Base-by-base conservation (phyloP, 73 alveolate species). In the Paramecium primaurelia region DNA sequence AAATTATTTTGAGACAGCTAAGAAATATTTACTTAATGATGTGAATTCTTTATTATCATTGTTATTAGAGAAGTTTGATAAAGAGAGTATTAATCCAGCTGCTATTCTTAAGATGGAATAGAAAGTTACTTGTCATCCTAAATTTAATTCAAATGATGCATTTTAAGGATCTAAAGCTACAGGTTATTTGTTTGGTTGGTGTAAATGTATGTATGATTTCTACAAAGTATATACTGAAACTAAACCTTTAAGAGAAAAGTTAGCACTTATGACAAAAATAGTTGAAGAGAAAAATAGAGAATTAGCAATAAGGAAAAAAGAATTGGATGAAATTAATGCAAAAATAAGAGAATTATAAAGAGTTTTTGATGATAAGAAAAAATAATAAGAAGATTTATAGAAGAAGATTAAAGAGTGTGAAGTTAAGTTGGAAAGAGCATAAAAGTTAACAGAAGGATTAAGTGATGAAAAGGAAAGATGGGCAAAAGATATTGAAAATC, bases 401-500 rank as follows among this genome's bases (percentile, higher is more conserved):
- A 77, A 54, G 38, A 94, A 97, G 89, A 96, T 96, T 58, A 94
- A 95, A 58, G 98, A 97, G 47, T 96, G 98, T 89, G 96, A 93
- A 86, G 96, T 94, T 36, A 98, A 97, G 83, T 96, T 98, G 25
- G 96, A 95, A 84, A 95, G 99, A 95, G 99, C 99, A 12, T 96
- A 97, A 93, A 98, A 98, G 92, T 94, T 98, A 77, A 98, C 98
- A 49, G 98, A 97, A 80, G 99, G 99, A 68, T 96, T 98, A 71
- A 97, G 96, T 12, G 99, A 99, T 18, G 99, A 98, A 94, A 98
- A 97, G 93, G 95, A 93, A 47, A 94, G 99, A 86, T 99, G 99
- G 99, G 96, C 98, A 18, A 97, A 96, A 64, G 97, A 98, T 71
- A 99, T 98, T 34, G 92, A 93, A 88, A 36, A 40, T 38, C 96